Percentiles rank a stretch among this genome's conserved stretches.
Evolutionary conservation across 2,329 filamentous ascomycete species (phyloP).

Genomic region (Fusarium scirpi): DNA sequence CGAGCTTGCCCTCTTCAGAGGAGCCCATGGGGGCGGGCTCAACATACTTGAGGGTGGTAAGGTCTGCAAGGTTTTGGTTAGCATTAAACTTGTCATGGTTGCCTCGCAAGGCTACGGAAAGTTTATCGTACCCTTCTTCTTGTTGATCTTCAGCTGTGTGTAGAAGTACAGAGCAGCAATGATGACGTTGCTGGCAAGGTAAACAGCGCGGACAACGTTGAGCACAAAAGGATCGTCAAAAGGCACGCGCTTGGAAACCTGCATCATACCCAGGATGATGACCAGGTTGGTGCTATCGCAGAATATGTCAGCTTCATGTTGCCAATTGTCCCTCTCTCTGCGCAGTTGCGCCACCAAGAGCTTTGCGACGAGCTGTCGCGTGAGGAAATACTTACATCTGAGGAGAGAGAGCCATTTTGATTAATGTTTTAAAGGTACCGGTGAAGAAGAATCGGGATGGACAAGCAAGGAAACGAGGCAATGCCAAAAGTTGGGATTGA

Average conservation of each 20-base stretch:
- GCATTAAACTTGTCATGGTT: background rate
- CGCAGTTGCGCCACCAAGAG: constrained; percentile 26
- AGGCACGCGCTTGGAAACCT: constrained; percentile 94
- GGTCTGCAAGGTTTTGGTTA: constrained; percentile 67
- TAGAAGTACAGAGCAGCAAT: constrained; percentile 89
- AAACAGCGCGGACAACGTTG: constrained; percentile 66
- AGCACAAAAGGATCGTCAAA: constrained; percentile 83
- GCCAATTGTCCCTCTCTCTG: constrained; percentile 46
- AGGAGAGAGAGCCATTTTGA: constrained; percentile 72
- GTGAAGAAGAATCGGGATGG: constrained; percentile 2
- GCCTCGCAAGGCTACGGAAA: background rate
- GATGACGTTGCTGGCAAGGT: constrained; percentile 77
- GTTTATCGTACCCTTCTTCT: constrained; percentile 86
- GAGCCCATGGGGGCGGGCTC: constrained; percentile 95
- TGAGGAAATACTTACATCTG: constrained; percentile 67
- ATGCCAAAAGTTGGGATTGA: constrained; percentile 18
- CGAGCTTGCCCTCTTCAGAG: constrained; percentile 92
- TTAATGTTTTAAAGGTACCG: constrained; percentile 7
- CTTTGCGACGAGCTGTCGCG: constrained; percentile 26
- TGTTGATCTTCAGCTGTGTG: constrained; percentile 86
- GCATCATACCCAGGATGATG: constrained; percentile 98
- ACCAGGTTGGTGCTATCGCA: constrained; percentile 82
- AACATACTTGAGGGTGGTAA: constrained; percentile 98
- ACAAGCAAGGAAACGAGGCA: constrained; percentile 18
- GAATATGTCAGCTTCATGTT: constrained; percentile 40